Conservation (phyloP, 495 filamentous ascomycete genomes). For the Stereocaulon alpinum region DNA sequence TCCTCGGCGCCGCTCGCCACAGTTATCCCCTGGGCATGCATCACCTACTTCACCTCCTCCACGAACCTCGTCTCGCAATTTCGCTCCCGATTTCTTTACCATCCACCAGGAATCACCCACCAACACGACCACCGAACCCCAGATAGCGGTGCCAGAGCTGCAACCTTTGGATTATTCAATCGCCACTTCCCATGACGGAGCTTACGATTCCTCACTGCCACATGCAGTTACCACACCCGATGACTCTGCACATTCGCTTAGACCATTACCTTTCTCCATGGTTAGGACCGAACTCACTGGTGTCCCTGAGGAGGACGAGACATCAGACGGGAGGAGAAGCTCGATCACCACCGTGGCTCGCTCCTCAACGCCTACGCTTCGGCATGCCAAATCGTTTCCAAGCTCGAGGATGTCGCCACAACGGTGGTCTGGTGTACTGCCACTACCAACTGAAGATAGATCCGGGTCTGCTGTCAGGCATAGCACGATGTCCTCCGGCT, state of each 20-base stretch:
- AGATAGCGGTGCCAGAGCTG: not conserved
- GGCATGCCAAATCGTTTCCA: slow-evolving; percentile 20
- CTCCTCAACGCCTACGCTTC: slow-evolving; percentile 10
- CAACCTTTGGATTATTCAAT: slow-evolving; percentile 6
- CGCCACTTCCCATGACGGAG: slow-evolving; percentile 3
- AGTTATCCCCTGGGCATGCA: slow-evolving; percentile 26
- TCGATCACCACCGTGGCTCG: slow-evolving; percentile 19
- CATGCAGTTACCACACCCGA: slow-evolving; percentile 40
- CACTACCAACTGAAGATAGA: not conserved
- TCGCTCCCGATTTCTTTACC: slow-evolving; percentile 9
- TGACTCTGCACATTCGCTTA: slow-evolving; percentile 38
- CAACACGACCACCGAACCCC: not conserved
- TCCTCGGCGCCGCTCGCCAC: slow-evolving; percentile 24
- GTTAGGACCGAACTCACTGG: slow-evolving; percentile 46
- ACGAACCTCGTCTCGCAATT: slow-evolving; percentile 20
- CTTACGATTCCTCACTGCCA: slow-evolving; percentile 14
- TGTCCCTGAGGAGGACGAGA: slow-evolving; percentile 68
- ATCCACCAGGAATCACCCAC: slow-evolving; percentile 4
- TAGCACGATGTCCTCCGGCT: slow-evolving; percentile 29
- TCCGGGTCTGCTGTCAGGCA: slow-evolving; percentile 25
- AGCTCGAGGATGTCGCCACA: slow-evolving; percentile 4
- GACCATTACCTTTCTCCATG: slow-evolving; percentile 33
- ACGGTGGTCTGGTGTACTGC: not conserved
- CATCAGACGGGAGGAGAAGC: slow-evolving; percentile 9
- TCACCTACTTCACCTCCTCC: slow-evolving; percentile 26